phyloP scores from a whole-genome alignment of 192 early-diverging fungal genomes.

The Entophlyctis luteolus region DNA sequence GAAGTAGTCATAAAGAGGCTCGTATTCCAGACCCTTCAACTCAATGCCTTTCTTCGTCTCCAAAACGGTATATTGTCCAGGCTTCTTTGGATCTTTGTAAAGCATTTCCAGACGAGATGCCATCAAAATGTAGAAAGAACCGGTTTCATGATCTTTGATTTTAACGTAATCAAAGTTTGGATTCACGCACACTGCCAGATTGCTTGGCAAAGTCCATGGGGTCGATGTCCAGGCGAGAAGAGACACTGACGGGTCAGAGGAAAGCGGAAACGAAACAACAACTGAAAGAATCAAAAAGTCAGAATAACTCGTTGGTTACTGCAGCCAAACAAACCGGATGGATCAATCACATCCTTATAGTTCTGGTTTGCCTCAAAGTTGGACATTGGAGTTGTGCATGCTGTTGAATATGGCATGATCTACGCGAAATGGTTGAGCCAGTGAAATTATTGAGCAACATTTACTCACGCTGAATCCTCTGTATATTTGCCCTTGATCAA shows the following conservation, averaged over 20 bases:
- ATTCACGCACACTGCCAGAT: slow-evolving; percentile 90
- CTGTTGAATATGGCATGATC: slow-evolving; percentile 96
- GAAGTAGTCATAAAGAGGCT: slow-evolving; percentile 86
- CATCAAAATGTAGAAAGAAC: slow-evolving; percentile 78
- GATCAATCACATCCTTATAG: slow-evolving; percentile 97
- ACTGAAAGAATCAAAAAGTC: slow-evolving; percentile 45
- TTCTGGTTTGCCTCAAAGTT: slow-evolving; percentile 97
- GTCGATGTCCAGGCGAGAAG: slow-evolving; percentile 98
- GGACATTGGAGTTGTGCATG: slow-evolving; percentile 83
- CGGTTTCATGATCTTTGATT: slow-evolving; percentile 82
- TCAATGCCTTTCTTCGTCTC: slow-evolving; percentile 71
- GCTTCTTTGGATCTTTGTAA: slow-evolving; percentile 94
- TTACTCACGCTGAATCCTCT: slow-evolving; percentile 72
- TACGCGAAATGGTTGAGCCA: neutral
- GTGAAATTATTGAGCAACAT: neutral
- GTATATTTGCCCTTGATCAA: slow-evolving; percentile 92
- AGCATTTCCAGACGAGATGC: slow-evolving; percentile 78
- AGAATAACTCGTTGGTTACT: too few species aligned
- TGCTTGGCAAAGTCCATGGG: slow-evolving; percentile 96
- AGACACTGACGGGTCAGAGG: slow-evolving; percentile 68
- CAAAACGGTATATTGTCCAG: slow-evolving; percentile 85
- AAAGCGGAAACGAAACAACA: slow-evolving; percentile 89
- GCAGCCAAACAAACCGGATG: slow-evolving; percentile 54
- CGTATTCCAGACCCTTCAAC: slow-evolving; percentile 83
- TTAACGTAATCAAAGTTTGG: slow-evolving; percentile 93